Evolutionary conservation across 2,329 filamentous ascomycete species (phyloP), one percentile per base, ranked within the genome.

Genomic region (Phaeosphaeria sp.): DNA sequence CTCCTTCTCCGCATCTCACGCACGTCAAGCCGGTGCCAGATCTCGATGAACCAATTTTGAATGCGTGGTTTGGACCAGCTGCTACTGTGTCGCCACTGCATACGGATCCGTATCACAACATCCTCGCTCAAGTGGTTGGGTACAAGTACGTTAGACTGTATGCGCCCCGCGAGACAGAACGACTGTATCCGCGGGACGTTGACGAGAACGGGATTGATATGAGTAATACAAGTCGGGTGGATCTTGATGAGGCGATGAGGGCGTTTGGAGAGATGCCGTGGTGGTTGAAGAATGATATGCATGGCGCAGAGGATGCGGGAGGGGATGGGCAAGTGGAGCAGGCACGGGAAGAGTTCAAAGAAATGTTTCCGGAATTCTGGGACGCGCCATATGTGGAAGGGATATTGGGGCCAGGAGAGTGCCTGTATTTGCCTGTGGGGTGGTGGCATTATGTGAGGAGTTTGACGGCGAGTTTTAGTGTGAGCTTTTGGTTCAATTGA

Each of bases 361-460:
- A 59, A 9, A 33, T 46, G 9, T 88, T 81, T 75, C 83, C 84
- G 1, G 74, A 78, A 0, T 91, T 96, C 63, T 75, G 75, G 49
- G 75, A 82, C 0, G 82, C 91, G 1, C 80, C 84, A 53, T 94
- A 90, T 72, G 78, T 91, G 33, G 95, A 99, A 71, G 89, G 89
- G 55, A 84, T 98, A 1, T 79, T 99, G 6, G 86, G 84, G 27
- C 89, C 91, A 0, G 95, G 94, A 0, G 93, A 99, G 52, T 90
- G 88, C 63, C 74, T 99, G 52, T 95, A 97, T 74, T 91, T 99
- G 52, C 95, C 95, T 0, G 84, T 92, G 5, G 95, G 94, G 0
- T 99, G 95, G 94, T 99, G 95, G 95, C 95, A 99, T 81, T 98
- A 97, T 77, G 91, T 98, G 3, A 84, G 91, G 58, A 92, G 92